A percentile compares a stretch with the other conserved stretches of the same genome.
Evolutionary conservation across 2,329 filamentous ascomycete species (phyloP).

Genomic region (Sporothrix dimorphospora): DNA sequence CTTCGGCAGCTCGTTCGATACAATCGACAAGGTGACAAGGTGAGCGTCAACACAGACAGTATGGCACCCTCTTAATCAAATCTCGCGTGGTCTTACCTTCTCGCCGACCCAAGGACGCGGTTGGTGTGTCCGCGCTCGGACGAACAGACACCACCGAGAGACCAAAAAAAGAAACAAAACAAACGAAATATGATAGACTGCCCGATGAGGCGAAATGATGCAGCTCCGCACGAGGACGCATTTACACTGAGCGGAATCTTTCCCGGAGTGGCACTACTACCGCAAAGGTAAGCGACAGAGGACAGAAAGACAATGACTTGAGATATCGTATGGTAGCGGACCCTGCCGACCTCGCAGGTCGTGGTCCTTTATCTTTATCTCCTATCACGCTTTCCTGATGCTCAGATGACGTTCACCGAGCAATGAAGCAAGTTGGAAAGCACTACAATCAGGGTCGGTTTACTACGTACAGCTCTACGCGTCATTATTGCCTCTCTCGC

Average conservation of each 20-base stretch:
- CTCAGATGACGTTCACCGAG: neutral
- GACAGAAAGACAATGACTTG: neutral
- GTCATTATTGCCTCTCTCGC: too few relatives aligned
- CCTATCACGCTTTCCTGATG: neutral
- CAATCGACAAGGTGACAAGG: constrained; percentile 3
- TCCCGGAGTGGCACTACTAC: neutral
- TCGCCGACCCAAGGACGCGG: neutral
- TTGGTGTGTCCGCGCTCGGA: neutral
- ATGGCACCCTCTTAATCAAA: neutral
- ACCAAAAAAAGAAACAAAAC: neutral
- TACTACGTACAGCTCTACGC: too few relatives aligned
- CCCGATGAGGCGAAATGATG: neutral
- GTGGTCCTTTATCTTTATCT: neutral
- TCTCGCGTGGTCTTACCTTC: neutral
- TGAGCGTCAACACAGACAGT: neutral
- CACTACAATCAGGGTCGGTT: too few relatives aligned
- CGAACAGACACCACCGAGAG: neutral
- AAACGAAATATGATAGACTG: neutral
- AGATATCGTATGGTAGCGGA: neutral
- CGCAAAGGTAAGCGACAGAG: neutral
- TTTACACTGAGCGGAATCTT: neutral
- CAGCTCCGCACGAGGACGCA: neutral
- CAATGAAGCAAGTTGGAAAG: neutral
- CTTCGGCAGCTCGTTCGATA: neutral
- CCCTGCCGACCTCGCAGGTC: neutral